Conservation (phyloP, 495 filamentous ascomycete species). For the Oidiodendron maius region DNA sequence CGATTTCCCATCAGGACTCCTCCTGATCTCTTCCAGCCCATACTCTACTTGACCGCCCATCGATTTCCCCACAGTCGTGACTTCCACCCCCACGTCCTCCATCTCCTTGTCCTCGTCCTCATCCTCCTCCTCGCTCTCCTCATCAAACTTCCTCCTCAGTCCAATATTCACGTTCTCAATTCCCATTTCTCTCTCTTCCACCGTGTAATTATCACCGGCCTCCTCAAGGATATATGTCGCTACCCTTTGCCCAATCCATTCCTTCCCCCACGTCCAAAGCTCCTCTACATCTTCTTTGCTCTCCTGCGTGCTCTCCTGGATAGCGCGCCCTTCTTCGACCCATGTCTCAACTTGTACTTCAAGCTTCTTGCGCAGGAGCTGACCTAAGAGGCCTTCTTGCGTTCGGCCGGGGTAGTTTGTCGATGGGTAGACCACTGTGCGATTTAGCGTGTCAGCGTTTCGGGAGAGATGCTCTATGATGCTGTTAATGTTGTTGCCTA, state of each 20-base stretch:
- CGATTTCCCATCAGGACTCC: constrained; percentile 26
- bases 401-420: constrained; percentile 70
- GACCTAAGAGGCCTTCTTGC: constrained; percentile 54
- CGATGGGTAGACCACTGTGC: constrained; percentile 63
- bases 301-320: constrained; percentile 19
- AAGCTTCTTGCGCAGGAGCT: constrained; percentile 73
- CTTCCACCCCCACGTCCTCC: constrained; percentile 36
- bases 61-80: constrained; percentile 35
- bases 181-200: constrained; percentile 60
- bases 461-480: constrained; percentile 53
- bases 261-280: constrained; percentile 29
- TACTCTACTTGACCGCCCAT: constrained; percentile 35
- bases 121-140: constrained; percentile 29
- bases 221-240: constrained; percentile 39
- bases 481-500: constrained; percentile 55
- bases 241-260: constrained; percentile 30
- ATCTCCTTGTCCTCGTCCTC: constrained; percentile 45
- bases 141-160: constrained; percentile 50
- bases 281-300: constrained; percentile 22
- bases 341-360: constrained; percentile 69
- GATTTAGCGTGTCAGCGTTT: constrained; percentile 53
- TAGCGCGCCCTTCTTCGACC: constrained; percentile 53
- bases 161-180: constrained; percentile 69
- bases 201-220: constrained; percentile 51
- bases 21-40: constrained; percentile 28